phyloP scores from a whole-genome alignment of 2,329 filamentous ascomycete genomes.

The Talaromyces sp. region DNA sequence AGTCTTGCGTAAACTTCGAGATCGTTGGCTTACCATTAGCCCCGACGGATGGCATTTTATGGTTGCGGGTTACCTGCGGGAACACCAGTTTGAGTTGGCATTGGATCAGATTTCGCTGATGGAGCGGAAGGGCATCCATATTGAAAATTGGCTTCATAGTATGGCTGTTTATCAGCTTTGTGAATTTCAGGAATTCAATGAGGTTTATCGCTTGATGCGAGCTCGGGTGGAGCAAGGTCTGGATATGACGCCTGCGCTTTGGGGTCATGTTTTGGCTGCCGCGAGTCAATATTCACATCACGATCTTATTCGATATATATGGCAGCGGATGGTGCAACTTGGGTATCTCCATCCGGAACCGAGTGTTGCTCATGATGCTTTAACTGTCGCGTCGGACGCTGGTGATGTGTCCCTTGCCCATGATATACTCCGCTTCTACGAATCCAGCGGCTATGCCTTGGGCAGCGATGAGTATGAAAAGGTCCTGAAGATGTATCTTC shows the following conservation, averaged over 20 bases:
- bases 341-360: slow-evolving; percentile 64
- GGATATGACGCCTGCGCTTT: slow-evolving; percentile 60
- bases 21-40: slow-evolving; percentile 68
- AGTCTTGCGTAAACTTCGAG: slow-evolving; percentile 66
- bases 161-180: slow-evolving; percentile 74
- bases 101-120: slow-evolving; percentile 70
- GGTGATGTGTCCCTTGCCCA: slow-evolving; percentile 71
- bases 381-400: slow-evolving; percentile 70
- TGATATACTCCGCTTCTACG: slow-evolving; percentile 69
- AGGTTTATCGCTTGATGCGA: slow-evolving; percentile 70
- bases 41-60: slow-evolving; percentile 67
- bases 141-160: slow-evolving; percentile 76
- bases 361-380: slow-evolving; percentile 67
- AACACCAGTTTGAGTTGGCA: slow-evolving; percentile 81
- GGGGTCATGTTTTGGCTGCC: slow-evolving; percentile 74
- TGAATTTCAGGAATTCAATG: slow-evolving; percentile 73
- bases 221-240: slow-evolving; percentile 54
- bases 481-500: slow-evolving; percentile 71
- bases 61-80: slow-evolving; percentile 73
- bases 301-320: slow-evolving; percentile 68
- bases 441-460: slow-evolving; percentile 58
- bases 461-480: slow-evolving; percentile 75
- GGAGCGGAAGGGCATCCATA: slow-evolving; percentile 55
- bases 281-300: slow-evolving; percentile 67
- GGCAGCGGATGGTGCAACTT: slow-evolving; percentile 66